These are phyloP conservation scores for Dactylellina drechsleri DNA, from an alignment of 2,329 filamentous ascomycete species.

Conservation along the genomic window DNA sequence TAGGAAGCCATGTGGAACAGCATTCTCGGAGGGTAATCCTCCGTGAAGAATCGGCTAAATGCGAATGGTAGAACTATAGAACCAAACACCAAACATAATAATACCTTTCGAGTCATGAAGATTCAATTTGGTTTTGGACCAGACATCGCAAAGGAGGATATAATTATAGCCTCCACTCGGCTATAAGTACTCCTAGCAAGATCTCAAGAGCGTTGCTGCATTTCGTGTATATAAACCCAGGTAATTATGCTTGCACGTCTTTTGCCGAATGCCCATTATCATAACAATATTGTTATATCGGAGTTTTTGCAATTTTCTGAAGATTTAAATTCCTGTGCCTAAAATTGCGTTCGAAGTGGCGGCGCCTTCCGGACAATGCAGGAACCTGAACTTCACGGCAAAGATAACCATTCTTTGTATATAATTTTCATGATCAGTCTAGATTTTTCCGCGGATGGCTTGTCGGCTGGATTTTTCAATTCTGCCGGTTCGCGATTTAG, in stretches of 20 bases:
- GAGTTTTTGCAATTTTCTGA: too few relatives aligned
- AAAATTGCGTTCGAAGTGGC: conserved; percentile 32
- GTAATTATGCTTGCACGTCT: background rate
- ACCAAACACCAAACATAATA: too few relatives aligned
- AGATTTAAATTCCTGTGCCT: conserved; percentile 29
- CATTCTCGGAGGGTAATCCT: too few relatives aligned
- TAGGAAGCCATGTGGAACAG: too few relatives aligned
- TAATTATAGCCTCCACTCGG: conserved; percentile 1
- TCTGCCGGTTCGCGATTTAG: conserved; percentile 50
- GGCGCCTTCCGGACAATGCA: conserved; percentile 46
- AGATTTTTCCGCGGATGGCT: conserved; percentile 42
- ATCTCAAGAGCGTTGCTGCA: conserved; percentile 21
- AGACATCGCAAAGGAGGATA: too few relatives aligned
- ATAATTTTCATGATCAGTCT: conserved; percentile 15
- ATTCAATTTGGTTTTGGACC: too few relatives aligned
- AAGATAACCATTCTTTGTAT: too few relatives aligned
- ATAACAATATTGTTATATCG: conserved; percentile 34
- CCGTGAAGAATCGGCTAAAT: too few relatives aligned
- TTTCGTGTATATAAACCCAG: background rate
- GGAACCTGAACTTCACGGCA: conserved; percentile 10
- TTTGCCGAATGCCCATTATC: conserved; percentile 30
- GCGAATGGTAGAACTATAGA: too few relatives aligned
- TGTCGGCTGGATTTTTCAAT: conserved; percentile 50
- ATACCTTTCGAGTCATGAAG: too few relatives aligned
- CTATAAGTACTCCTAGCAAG: conserved; percentile 1